These are phyloP conservation scores for Cyathus striatus DNA, from an alignment of 768 basidiomycete species.

Conservation along the genomic window DNA sequence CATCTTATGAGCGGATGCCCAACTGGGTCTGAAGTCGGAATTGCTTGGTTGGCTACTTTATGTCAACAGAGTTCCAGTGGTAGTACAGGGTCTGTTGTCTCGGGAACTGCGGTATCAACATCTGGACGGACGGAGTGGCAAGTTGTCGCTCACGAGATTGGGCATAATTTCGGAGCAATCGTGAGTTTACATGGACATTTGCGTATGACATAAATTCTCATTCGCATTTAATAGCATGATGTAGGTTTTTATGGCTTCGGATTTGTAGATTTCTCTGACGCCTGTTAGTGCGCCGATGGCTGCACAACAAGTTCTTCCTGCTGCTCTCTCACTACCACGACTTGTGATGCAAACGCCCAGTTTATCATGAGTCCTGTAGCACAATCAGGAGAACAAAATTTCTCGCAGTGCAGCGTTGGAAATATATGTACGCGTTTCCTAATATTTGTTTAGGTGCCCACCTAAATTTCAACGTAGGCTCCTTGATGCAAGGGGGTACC, in stretches of 20 bases:
- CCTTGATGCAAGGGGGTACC: conserved; percentile 48
- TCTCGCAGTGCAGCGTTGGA: conserved; percentile 77
- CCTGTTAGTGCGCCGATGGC: conserved; percentile 52
- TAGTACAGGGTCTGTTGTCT: conserved; percentile 46
- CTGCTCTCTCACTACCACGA: conserved; percentile 58
- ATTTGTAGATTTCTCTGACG: conserved; percentile 5
- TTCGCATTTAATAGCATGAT: conserved; percentile 60
- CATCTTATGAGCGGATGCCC: conserved; percentile 85
- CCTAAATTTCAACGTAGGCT: conserved; percentile 35
- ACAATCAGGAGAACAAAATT: conserved; percentile 54
- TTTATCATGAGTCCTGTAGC: conserved; percentile 88
- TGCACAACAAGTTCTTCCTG: conserved; percentile 57
- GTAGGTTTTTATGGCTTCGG: conserved; percentile 26
- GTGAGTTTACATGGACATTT: conserved; percentile 35
- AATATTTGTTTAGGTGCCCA: not conserved
- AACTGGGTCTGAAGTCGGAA: conserved; percentile 78
- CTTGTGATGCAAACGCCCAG: conserved; percentile 59
- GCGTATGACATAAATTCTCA: conserved; percentile 5
- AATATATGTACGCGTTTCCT: conserved; percentile 59
- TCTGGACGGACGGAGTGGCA: conserved; percentile 77
- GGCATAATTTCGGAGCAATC: conserved; percentile 88
- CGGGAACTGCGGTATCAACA: conserved; percentile 81
- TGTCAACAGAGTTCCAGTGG: conserved; percentile 53
- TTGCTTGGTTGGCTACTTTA: conserved; percentile 84
- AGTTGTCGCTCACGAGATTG: conserved; percentile 78